phyloP scores from a whole-genome alignment of 2,329 filamentous ascomycete genomes.

The Penicillium sclerotiorum region DNA sequence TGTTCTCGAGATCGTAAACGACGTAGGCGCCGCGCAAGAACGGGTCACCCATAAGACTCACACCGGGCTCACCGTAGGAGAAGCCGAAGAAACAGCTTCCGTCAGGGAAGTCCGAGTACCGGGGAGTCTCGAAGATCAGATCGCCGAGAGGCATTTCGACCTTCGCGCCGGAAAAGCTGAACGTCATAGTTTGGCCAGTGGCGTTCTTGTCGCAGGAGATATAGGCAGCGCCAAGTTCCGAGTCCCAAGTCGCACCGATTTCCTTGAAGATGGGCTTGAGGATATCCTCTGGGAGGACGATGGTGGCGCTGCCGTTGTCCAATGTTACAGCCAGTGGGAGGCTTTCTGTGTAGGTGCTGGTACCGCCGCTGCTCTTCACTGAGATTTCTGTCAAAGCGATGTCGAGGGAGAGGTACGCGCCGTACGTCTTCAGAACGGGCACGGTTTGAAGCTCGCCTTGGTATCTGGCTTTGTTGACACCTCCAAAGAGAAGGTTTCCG shows the following conservation, averaged over 20 bases:
- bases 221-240: constrained; percentile 9
- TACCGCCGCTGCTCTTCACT: constrained; percentile 30
- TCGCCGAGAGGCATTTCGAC: constrained; percentile 60
- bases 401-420: constrained; percentile 62
- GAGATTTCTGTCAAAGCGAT: constrained; percentile 65
- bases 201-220: constrained; percentile 51
- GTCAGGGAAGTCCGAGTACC: constrained; percentile 55
- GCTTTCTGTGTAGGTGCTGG: constrained; percentile 18
- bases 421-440: constrained; percentile 59
- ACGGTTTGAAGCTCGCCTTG: constrained; percentile 63
- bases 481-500: constrained; percentile 71
- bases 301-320: constrained; percentile 70
- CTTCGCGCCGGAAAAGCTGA: constrained; percentile 56
- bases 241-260: constrained; percentile 61
- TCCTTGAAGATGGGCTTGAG: constrained; percentile 55
- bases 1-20: constrained; percentile 73
- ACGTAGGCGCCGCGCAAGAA: constrained; percentile 75
- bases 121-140: constrained; percentile 62
- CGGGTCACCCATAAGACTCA: constrained; percentile 71
- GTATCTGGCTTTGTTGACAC: constrained; percentile 67
- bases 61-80: constrained; percentile 57
- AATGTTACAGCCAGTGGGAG: constrained; percentile 64
- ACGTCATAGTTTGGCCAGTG: constrained; percentile 55
- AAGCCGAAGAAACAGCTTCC: constrained; percentile 71
- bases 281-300: constrained; percentile 63